Evolutionary conservation across 2,329 filamentous ascomycete genomes (phyloP), one percentile per base, ranked within the genome.

Genomic region (Aspergillus piperis): DNA sequence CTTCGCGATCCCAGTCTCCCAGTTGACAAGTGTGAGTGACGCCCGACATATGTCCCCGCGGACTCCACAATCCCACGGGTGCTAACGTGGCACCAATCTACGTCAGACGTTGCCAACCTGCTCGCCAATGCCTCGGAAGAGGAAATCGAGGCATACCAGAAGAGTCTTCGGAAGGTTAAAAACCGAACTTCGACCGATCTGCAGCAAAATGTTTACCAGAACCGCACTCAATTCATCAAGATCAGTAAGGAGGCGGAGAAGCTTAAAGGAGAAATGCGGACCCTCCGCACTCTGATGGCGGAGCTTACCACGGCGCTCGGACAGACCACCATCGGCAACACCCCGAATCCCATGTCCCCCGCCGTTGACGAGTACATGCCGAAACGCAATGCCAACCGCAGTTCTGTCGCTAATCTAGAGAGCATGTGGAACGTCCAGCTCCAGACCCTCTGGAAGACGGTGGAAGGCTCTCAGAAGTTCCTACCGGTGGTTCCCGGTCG

Each of bases 161-260:
- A 85, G 53, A 87, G 88, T 21, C 81, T 97, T 47, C 87, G 88
- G 65, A 89, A 89, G 68, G 82, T 95, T 59, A 94, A 94, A 76
- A 84, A 85, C 66, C 86, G 90, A 58, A 92, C 92, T 8, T 89
- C 90, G 5, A 84, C 87, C 52, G 93, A 98, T 68, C 82, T 99
- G 21, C 94, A 98, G 76, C 91, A 96, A 72, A 98, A 93, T 77
- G 90, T 99, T 54, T 94, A 96, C 77, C 93, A 97, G 76, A 99
- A 99, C 77, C 88, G 95, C 52, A 96, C 92, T 0, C 95, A 98
- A 71, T 99, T 99, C 73, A 98, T 99, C 82, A 96, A 96, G 77
- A 98, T 99, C 76, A 97, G 93, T 74, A 97, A 98, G 78, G 95
- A 99, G 79, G 95, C 96, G 2, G 95, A 99, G 78, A 97, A 96